Conservation (phyloP, 106 monocot genomes). For the Xerophyta viscosa region DNA sequence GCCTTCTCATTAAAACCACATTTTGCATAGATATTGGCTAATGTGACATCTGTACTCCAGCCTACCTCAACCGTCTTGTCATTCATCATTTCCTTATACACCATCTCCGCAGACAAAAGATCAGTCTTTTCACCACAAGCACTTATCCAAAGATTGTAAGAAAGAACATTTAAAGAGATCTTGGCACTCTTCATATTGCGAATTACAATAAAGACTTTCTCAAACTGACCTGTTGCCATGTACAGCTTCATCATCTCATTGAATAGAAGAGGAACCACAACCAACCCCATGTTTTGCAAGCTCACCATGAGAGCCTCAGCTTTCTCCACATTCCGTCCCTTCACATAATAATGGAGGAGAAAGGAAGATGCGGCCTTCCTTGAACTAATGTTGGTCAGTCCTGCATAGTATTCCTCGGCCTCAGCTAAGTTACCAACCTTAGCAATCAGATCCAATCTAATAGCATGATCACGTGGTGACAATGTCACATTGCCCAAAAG, state of each 20-base stretch:
- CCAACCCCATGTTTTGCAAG: conserved; percentile 37
- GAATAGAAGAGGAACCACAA: conserved; percentile 48
- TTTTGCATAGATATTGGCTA: conserved; percentile 58
- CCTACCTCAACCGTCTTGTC: conserved; percentile 57
- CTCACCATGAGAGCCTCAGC: conserved; percentile 54
- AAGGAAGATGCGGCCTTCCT: conserved; percentile 49
- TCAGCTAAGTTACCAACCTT: conserved; percentile 34
- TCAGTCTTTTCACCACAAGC: conserved; percentile 41
- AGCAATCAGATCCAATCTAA: conserved; percentile 46
- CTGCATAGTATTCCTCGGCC: conserved; percentile 67
- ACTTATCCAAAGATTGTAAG: conserved; percentile 75
- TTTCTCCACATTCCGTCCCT: conserved; percentile 31
- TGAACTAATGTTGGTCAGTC: conserved; percentile 24
- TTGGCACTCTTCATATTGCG: conserved; percentile 51
- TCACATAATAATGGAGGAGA: conserved; percentile 69
- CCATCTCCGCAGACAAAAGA: conserved; percentile 39
- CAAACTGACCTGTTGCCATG: conserved; percentile 36
- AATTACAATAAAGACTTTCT: conserved; percentile 43
- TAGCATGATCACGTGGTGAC: conserved; percentile 51
- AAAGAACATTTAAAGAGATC: conserved; percentile 50
- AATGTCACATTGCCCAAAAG: conserved; percentile 21
- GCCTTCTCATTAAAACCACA: conserved; percentile 31
- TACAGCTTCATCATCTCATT: conserved; percentile 94
- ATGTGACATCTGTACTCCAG: conserved; percentile 69
- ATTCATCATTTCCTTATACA: conserved; percentile 46